Conservation (phyloP, 345 rosid genomes). For the Cardamine resedifolia region DNA sequence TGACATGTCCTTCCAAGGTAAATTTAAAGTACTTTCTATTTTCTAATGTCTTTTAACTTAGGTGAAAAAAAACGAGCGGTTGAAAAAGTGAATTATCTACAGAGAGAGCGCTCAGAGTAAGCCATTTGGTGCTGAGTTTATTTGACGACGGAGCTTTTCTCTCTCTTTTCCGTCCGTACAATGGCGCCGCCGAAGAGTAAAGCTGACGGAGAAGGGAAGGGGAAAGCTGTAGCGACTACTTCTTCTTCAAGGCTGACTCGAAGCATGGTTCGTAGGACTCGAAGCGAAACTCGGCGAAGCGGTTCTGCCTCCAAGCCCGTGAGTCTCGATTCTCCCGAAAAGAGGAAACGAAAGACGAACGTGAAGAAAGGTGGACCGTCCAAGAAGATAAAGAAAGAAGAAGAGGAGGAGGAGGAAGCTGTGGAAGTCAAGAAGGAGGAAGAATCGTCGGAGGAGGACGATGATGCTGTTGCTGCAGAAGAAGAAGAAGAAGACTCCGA, state of each 20-base stretch:
- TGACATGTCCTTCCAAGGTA: neutral
- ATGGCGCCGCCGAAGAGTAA: conserved; percentile 29
- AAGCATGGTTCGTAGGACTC: conserved; percentile 21
- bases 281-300: conserved; percentile 6
- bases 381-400: conserved; percentile 16
- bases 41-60: neutral
- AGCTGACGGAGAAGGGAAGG: neutral
- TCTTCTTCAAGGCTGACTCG: conserved; percentile 11
- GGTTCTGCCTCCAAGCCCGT: conserved; percentile 19
- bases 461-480: neutral
- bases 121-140: neutral
- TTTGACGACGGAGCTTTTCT: neutral
- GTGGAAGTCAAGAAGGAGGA: conserved; percentile 12
- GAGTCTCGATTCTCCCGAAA: conserved; percentile 4
- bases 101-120: neutral
- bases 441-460: neutral
- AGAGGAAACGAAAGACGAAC: conserved; percentile 1
- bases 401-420: conserved; percentile 8
- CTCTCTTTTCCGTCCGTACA: neutral
- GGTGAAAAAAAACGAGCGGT: neutral
- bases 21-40: neutral
- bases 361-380: neutral
- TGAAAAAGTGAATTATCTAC: neutral
- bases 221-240: conserved; percentile 1
- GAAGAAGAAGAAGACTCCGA: conserved; percentile 15